These are phyloP conservation scores for Exophiala aquamarina DNA, from an alignment of 2,329 filamentous ascomycete species.

Conservation along the genomic window DNA sequence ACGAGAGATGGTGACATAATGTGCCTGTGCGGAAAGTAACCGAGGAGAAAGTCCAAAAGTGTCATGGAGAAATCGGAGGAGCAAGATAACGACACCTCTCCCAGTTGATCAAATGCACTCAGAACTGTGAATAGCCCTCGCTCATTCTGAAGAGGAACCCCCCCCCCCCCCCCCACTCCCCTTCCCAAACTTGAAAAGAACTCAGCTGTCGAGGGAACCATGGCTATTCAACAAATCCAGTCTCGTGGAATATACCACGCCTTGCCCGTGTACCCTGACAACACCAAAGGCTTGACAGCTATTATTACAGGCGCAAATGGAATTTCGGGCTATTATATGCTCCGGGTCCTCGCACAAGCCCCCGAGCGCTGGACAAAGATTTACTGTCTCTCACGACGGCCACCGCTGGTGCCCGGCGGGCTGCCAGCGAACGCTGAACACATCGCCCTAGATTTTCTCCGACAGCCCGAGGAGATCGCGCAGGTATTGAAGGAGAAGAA, in stretches of 20 bases:
- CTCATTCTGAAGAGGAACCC: too few species aligned
- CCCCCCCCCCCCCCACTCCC: too few species aligned
- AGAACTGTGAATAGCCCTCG: too few species aligned
- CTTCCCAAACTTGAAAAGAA: background rate
- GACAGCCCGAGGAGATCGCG: slow-evolving; percentile 31
- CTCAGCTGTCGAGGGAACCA: background rate
- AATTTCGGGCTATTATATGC: slow-evolving; percentile 53
- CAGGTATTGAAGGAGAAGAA: slow-evolving; percentile 27
- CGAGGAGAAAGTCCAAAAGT: too few species aligned
- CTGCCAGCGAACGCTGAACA: slow-evolving; percentile 42
- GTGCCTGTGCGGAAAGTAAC: too few species aligned
- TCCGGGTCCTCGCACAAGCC: slow-evolving; percentile 47
- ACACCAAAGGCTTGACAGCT: slow-evolving; percentile 47
- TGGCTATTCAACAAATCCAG: slow-evolving; percentile 18
- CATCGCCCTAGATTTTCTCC: slow-evolving; percentile 39
- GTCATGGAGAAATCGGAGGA: too few species aligned
- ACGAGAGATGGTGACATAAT: too few species aligned
- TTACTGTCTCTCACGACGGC: slow-evolving; percentile 48
- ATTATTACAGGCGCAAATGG: slow-evolving; percentile 56
- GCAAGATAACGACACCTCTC: too few species aligned
- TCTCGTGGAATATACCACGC: slow-evolving; percentile 48
- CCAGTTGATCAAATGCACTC: too few species aligned
- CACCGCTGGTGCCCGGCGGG: slow-evolving; percentile 41
- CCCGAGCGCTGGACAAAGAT: slow-evolving; percentile 54
- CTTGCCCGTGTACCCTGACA: slow-evolving; percentile 45